Base-by-base conservation (phyloP, 2,329 filamentous ascomycete species). In the Colletotrichum sidae region DNA sequence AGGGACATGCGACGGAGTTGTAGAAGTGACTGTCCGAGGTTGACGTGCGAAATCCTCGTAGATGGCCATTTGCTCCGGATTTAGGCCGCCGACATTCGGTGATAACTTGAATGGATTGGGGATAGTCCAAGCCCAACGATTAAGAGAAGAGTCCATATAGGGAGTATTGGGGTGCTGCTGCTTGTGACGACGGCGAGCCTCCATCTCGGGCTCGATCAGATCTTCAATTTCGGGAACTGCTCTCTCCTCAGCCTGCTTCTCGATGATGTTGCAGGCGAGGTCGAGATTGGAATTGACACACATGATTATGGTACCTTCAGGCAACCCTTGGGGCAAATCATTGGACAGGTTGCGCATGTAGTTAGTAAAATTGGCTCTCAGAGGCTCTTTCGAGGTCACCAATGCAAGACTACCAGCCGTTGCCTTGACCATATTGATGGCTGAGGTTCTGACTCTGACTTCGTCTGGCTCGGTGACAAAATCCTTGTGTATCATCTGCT, bases 231-330 rank as follows among this genome's bases (percentile, higher is more conserved):
- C 96, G 2, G 93, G 92, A 44, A 97, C 84, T 9, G 96, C 96
- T 67, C 95, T 92, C 73, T 97, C 92, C 76, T 98, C 95, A 3
- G 96, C 96, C 56, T 96, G 94, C 77, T 96, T 94, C 78, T 99
- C 96, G 50, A 99, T 96, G 68, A 97, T 92, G 71, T 88, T 91
- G 74, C 96, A 98, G 51, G 96, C 95, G 45, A 94, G 86, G 71
- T 99, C 96, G 37, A 99, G 86, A 75, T 99, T 99, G 69, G 96
- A 95, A 76, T 98, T 99, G 67, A 99, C 95, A 78, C 96, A 98
- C 93, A 99, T 97, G 61, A 98, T 88, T 67, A 99, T 96, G 38
- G 96, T 92, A 7, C 96, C 96, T 79, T 99, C 96, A 0, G 96
- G 93, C 67, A 99, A 86, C 13, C 92, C 92, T 57, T 93, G 91